Base-by-base conservation (phyloP, 345 rosid species). In the Geranium rotundifolium region DNA sequence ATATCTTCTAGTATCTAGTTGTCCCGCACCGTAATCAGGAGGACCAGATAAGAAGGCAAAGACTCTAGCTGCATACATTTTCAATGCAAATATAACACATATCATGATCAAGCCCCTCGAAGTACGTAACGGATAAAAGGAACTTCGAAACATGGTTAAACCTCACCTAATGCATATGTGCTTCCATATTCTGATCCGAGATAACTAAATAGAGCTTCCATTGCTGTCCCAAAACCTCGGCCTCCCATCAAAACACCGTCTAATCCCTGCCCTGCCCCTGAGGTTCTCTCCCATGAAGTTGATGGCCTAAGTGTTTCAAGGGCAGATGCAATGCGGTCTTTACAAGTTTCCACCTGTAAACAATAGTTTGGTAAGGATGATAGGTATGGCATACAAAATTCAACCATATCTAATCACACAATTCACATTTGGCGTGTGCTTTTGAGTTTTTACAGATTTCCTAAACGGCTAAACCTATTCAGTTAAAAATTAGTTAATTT, bases 1-100 rank as follows among this genome's bases (percentile, higher is more conserved):
- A 67, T 93, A 90, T 74, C 99, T 78, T 77, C 87, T 85, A 34
- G 99, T 93, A 77, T 93, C 99, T 59, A 93, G 76, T 69, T 90
- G 97, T 66, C 99, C 99, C 79, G 89, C 89, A 71, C 99, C 99
- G 74, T 86, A 83, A 84, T 95, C 99, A 75, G 99, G 97, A 77
- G 96, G 96, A 67, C 99, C 99, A 67, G 99, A 95, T 54, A 95
- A 66, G 75, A 88, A 95, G 62, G 96, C 85, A 80, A 88, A 95
- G 50, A 90, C 89, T 80, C 97, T 86, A 72, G 96, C 99, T 95
- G 93, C 84, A 78, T 30, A 62, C 39, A 76, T 18, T 63, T 57
- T n/a, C 63, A 74, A 71, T 50, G 65, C 69, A 66, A 65, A 65
- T 37, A 67, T 29, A 55, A 58, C 57, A 34, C 56, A 46, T 54